Percentiles rank a stretch among this genome's conserved stretches.
Evolutionary conservation across 805 yeast species (phyloP).

Genomic region (Candida hispaniensis): DNA sequence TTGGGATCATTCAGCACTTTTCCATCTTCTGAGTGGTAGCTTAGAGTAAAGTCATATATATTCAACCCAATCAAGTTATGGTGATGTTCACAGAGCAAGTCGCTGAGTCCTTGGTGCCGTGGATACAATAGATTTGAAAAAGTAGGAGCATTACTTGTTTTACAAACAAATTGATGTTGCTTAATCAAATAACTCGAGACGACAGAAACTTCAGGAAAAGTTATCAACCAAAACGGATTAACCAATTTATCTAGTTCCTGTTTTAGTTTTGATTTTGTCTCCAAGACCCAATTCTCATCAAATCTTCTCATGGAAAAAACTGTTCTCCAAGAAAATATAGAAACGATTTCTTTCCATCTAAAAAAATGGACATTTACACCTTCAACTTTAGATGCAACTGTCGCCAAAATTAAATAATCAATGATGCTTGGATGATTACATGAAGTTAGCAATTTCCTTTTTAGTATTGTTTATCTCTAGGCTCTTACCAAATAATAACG

Average conservation of each 20-base stretch:
- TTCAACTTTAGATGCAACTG: too few species aligned
- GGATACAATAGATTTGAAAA: conserved; percentile 64
- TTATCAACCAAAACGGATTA: conserved; percentile 44
- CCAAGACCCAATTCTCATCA: conserved; percentile 27
- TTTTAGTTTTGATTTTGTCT: conserved; percentile 17
- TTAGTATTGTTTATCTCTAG: too few species aligned
- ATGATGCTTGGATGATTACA: too few species aligned
- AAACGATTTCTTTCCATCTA: conserved; percentile 22
- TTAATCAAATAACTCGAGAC: conserved; percentile 25
- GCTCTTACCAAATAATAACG: too few species aligned
- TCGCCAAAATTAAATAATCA: too few species aligned
- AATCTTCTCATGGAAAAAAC: conserved; percentile 17
- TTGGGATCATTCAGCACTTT: conserved; percentile 17
- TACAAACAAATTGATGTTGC: conserved; percentile 45
- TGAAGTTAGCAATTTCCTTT: too few species aligned
- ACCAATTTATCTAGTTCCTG: conserved; percentile 17
- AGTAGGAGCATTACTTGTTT: conserved; percentile 48
- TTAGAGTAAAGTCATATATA: conserved; percentile 47
- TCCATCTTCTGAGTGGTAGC: conserved; percentile 29
- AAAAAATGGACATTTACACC: too few species aligned
- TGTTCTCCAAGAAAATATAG: conserved; percentile 19
- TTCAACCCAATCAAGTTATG: conserved; percentile 22
- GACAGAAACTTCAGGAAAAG: conserved; percentile 82
- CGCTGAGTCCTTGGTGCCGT: conserved; percentile 37
- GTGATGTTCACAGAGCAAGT: conserved; percentile 22